These are phyloP conservation scores for Linum tenue DNA, from an alignment of 345 rosid species.

Conservation along the genomic window DNA sequence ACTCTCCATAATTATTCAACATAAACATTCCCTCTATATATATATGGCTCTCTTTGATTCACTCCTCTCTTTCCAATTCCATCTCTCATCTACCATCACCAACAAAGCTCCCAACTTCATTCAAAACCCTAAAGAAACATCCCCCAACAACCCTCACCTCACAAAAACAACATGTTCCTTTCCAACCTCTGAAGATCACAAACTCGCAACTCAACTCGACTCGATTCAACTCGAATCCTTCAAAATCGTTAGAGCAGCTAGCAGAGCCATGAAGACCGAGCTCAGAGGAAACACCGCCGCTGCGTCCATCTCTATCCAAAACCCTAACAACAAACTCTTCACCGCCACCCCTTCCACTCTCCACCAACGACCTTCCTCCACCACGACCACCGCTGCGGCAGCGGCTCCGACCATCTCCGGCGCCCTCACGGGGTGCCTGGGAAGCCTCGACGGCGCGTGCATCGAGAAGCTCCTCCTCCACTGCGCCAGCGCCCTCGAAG, in stretches of 20 bases:
- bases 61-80: background rate
- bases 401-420: constrained; percentile 15
- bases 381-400: too few relatives aligned
- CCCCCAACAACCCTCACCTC: background rate
- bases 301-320: constrained; percentile 34
- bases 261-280: constrained; percentile 36
- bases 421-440: constrained; percentile 41
- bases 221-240: constrained; percentile 7
- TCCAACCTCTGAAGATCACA: background rate
- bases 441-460: constrained; percentile 60
- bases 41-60: constrained; percentile 9
- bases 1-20: constrained; percentile 12
- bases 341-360: constrained; percentile 12
- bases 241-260: background rate
- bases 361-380: background rate
- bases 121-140: constrained; percentile 20
- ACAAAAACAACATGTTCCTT: background rate
- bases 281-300: constrained; percentile 23
- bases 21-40: constrained; percentile 14
- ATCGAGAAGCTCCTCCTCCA: constrained; percentile 67
- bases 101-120: constrained; percentile 24
- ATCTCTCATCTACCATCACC: background rate
- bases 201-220: constrained; percentile 20
- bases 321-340: constrained; percentile 14
- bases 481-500: constrained; percentile 61